Base-by-base conservation (phyloP, 768 basidiomycete genomes). In the Megacollybia marginata region DNA sequence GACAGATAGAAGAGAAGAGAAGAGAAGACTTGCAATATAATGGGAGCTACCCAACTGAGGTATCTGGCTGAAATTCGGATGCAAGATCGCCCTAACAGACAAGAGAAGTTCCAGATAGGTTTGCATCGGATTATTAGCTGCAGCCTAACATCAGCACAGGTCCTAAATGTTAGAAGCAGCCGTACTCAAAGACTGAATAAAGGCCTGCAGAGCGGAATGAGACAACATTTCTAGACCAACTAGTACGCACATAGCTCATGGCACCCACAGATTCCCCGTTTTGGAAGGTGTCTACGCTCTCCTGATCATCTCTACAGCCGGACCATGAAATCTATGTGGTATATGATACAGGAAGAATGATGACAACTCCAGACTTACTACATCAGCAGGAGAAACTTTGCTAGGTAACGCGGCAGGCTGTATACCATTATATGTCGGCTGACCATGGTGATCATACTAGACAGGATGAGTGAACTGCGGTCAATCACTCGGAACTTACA, bases 41-140 rank as follows among this genome's bases (percentile, higher is more conserved):
- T 88, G 85, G 8, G 86, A 85, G 53, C 82, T 85, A 8, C 83
- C 83, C 12, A 89, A 60, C 60, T 88, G 87, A 4, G 84, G 82
- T 54, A 76, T 83, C 71, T 89, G 85, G 55, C 74, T 78, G 60
- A 75, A 89, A 51, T 76, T 69, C 18, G 77, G 75, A 46, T 73
- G 66, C 20, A 88, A 61, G 52, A 87, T 78, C 18, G 65, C 63
- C 38, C 82, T 83, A 35, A 88, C 52, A 32, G 75, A 75, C 32
- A 58, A 63, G 34, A 91, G 64, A 10, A 91, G 61, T 47, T 83
- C 78, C 51, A 79, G 73, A 53, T 89, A 88, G 8, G 80, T 76
- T 61, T 85, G 86, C 31, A 68, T 59, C 0, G 81, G 82, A 32
- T 77, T 78, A 46, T 63, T 61, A 28, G 62, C 76, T 69, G 59